Evolutionary conservation across 2,329 filamentous ascomycete genomes (phyloP).

Genomic region (Sporothrix variecibatus): DNA sequence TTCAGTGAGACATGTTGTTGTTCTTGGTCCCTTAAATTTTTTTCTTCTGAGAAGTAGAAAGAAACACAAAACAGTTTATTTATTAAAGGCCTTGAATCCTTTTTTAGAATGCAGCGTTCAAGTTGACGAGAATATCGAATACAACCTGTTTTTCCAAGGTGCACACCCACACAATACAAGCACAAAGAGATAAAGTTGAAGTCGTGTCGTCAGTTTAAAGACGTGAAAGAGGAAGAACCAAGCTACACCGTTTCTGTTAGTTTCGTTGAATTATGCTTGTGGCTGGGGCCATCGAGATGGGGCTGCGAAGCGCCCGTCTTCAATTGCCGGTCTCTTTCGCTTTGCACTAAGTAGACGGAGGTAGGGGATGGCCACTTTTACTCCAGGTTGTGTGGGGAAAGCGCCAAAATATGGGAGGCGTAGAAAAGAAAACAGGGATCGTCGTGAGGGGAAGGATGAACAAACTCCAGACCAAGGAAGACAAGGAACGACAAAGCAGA

Average conservation of each 20-base stretch:
- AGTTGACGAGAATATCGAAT: no score
- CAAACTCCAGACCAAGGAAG: background rate
- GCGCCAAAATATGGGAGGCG: no score
- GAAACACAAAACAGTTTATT: no score
- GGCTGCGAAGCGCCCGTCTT: background rate
- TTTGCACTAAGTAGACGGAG: background rate
- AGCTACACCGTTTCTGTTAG: background rate
- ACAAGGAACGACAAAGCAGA: no score
- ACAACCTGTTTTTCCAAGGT: no score
- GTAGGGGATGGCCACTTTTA: background rate
- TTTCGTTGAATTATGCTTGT: background rate
- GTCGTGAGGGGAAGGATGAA: background rate
- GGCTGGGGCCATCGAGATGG: background rate
- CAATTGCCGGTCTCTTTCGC: background rate
- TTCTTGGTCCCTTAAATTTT: no score
- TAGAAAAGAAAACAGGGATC: slow-evolving; percentile 6
- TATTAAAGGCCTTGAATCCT: no score
- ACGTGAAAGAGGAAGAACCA: background rate
- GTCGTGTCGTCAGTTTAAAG: background rate
- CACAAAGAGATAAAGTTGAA: no score
- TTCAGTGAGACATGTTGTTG: no score
- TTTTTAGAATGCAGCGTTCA: no score
- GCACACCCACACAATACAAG: no score
- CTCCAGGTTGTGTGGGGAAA: slow-evolving; percentile 13
- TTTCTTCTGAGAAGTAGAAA: no score